These are phyloP conservation scores for Xerocomellus dryophilus DNA, from an alignment of 768 basidiomycete species.

Conservation along the genomic window DNA sequence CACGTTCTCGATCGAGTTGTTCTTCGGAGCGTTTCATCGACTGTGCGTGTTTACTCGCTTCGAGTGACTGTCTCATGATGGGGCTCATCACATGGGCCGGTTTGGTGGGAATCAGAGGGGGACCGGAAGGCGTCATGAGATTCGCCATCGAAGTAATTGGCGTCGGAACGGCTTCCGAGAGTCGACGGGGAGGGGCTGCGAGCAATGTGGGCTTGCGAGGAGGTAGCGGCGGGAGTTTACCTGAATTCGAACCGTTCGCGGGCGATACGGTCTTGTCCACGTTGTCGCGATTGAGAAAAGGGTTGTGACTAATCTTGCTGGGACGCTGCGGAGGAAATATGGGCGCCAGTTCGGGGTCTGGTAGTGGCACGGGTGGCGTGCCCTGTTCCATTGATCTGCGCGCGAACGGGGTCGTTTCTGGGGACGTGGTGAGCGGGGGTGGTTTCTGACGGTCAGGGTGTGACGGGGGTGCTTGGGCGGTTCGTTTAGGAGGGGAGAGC, in stretches of 20 bases:
- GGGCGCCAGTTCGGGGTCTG: constrained; percentile 5
- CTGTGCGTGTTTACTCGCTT: constrained; percentile 70
- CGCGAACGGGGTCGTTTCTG: constrained; percentile 31
- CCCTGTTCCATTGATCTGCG: constrained; percentile 22
- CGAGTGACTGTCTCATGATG: constrained; percentile 70
- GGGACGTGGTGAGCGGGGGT: constrained; percentile 17
- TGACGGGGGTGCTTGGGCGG: constrained; percentile 24
- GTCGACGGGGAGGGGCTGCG: constrained; percentile 17
- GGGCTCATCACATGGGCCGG: constrained; percentile 53
- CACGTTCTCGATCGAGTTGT: constrained; percentile 63
- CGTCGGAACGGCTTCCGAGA: constrained; percentile 14
- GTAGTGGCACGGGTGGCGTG: background rate
- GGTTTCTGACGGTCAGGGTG: constrained; percentile 29
- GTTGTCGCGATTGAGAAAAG: constrained; percentile 28
- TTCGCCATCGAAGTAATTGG: constrained; percentile 1
- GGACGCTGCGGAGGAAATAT: constrained; percentile 12
- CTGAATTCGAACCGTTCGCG: constrained; percentile 7
- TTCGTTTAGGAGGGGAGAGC: constrained; percentile 24
- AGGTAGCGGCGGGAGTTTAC: constrained; percentile 30
- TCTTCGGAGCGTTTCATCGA: constrained; percentile 67
- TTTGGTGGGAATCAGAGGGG: constrained; percentile 25
- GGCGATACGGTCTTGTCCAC: constrained; percentile 7
- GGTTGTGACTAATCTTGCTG: constrained; percentile 30
- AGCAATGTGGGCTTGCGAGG: constrained; percentile 37
- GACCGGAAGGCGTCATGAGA: constrained; percentile 2